These are phyloP conservation scores for Prunus padus DNA, from an alignment of 306 rosid species.

Conservation along the genomic window DNA sequence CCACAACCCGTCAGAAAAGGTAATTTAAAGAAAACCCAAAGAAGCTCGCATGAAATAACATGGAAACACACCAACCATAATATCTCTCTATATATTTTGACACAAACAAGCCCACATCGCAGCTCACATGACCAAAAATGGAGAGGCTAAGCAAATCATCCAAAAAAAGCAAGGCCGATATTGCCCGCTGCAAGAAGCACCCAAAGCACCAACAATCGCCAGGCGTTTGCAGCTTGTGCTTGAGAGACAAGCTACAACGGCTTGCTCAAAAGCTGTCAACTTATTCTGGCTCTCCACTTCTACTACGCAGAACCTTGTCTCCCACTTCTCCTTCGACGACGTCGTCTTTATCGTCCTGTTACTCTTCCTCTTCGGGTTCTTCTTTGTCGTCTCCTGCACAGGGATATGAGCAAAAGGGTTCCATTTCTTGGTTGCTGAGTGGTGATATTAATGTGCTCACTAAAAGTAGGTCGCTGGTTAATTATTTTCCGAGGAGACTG, in stretches of 20 bases:
- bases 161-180: slow-evolving; percentile 24
- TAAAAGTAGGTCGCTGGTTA: slow-evolving; percentile 58
- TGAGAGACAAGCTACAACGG: slow-evolving; percentile 45
- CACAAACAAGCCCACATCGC: not conserved
- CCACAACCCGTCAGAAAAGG: slow-evolving; percentile 53
- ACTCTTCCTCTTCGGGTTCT: slow-evolving; percentile 49
- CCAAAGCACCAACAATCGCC: slow-evolving; percentile 78
- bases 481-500: slow-evolving; percentile 28
- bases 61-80: slow-evolving; percentile 22
- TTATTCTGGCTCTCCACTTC: not conserved
- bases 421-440: slow-evolving; percentile 25
- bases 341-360: slow-evolving; percentile 49
- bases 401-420: not conserved
- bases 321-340: slow-evolving; percentile 27
- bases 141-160: slow-evolving; percentile 26
- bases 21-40: slow-evolving; percentile 28
- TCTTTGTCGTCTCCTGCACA: slow-evolving; percentile 53
- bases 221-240: slow-evolving; percentile 81
- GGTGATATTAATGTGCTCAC: slow-evolving; percentile 34
- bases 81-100: slow-evolving; percentile 22
- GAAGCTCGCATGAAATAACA: slow-evolving; percentile 50
- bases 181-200: slow-evolving; percentile 62
- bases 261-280: not conserved
- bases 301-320: not conserved
- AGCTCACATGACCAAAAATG: slow-evolving; percentile 21